These are phyloP conservation scores for Fusarium euwallaceae DNA, from an alignment of 2,329 filamentous ascomycete species.

Conservation along the genomic window DNA sequence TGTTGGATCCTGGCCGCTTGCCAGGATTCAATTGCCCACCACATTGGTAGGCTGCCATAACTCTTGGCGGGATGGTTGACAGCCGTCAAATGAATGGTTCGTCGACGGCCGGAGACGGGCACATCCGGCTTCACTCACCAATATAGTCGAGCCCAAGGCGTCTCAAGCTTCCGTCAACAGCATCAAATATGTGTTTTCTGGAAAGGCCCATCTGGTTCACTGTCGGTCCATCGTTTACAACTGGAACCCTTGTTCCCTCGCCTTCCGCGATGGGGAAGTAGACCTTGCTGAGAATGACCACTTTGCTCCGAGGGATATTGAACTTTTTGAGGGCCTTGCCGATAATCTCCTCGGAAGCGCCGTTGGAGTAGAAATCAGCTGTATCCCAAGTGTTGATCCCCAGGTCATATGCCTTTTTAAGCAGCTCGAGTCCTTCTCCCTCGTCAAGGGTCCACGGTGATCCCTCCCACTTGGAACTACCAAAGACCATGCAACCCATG, in stretches of 20 bases:
- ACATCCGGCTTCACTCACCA: slow-evolving; percentile 52
- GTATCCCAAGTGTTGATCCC: slow-evolving; percentile 69
- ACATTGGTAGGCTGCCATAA: slow-evolving; percentile 14
- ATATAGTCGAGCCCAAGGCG: slow-evolving; percentile 68
- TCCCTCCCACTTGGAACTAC: slow-evolving; percentile 50
- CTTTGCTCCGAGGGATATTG: slow-evolving; percentile 66
- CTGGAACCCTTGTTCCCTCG: slow-evolving; percentile 49
- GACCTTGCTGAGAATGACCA: slow-evolving; percentile 66
- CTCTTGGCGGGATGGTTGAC: slow-evolving; percentile 20
- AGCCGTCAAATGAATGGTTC: background rate
- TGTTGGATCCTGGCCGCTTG: slow-evolving; percentile 23
- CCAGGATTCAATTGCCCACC: slow-evolving; percentile 42
- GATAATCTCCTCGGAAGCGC: slow-evolving; percentile 66
- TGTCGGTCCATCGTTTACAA: slow-evolving; percentile 49
- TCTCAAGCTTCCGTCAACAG: slow-evolving; percentile 69
- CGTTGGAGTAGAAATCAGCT: slow-evolving; percentile 70
- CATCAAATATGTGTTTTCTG: slow-evolving; percentile 74
- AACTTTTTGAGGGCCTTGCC: slow-evolving; percentile 72
- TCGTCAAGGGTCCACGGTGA: slow-evolving; percentile 42
- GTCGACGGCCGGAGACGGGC: background rate
- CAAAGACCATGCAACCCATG: slow-evolving; percentile 53
- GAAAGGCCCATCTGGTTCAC: slow-evolving; percentile 64
- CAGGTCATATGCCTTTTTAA: slow-evolving; percentile 73
- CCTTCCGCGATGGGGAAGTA: slow-evolving; percentile 59
- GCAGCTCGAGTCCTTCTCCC: slow-evolving; percentile 64